Percentiles rank a stretch among this genome's conserved stretches.
phyloP scores from a whole-genome alignment of 2,329 filamentous ascomycete genomes.

The Penicillium sclerotigenum region DNA sequence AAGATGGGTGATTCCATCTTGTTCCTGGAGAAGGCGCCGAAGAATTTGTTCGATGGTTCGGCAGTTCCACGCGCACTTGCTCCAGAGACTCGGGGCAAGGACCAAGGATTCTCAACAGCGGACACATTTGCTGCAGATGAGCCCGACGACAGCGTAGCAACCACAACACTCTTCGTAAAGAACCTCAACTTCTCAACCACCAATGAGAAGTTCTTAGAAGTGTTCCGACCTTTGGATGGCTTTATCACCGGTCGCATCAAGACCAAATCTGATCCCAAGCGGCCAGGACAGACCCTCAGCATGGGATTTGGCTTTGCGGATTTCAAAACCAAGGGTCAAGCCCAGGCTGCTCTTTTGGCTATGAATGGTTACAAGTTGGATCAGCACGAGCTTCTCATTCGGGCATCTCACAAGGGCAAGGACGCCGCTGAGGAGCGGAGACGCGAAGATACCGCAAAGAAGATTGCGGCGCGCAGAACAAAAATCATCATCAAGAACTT shows the following conservation, averaged over 20 bases:
- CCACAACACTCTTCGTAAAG: conserved; percentile 84
- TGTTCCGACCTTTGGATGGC: conserved; percentile 77
- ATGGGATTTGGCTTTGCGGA: conserved; percentile 98
- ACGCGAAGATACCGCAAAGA: conserved; percentile 79
- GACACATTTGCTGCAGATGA: conserved; percentile 45
- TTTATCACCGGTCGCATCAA: conserved; percentile 89
- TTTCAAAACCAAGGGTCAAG: conserved; percentile 73
- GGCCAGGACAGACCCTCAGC: conserved; percentile 78
- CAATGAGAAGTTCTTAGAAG: conserved; percentile 68
- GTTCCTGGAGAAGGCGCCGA: conserved; percentile 90
- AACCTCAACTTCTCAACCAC: conserved; percentile 93
- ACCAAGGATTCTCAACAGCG: conserved; percentile 43
- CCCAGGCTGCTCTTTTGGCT: conserved; percentile 72
- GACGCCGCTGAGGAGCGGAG: conserved; percentile 86
- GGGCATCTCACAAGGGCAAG: conserved; percentile 78
- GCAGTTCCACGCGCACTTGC: conserved; percentile 31
- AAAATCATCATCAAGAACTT: conserved; percentile 99
- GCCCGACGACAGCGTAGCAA: conserved; percentile 49
- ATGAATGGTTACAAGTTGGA: conserved; percentile 91
- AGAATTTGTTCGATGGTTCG: conserved; percentile 64
- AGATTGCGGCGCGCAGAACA: conserved; percentile 69
- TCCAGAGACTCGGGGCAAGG: conserved; percentile 31
- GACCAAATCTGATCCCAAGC: conserved; percentile 90
- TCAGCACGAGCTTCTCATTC: conserved; percentile 78
- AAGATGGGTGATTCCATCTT: conserved; percentile 87